Base-by-base conservation (phyloP, 495 filamentous ascomycete genomes). In the Thermochaetoides thermophila region DNA sequence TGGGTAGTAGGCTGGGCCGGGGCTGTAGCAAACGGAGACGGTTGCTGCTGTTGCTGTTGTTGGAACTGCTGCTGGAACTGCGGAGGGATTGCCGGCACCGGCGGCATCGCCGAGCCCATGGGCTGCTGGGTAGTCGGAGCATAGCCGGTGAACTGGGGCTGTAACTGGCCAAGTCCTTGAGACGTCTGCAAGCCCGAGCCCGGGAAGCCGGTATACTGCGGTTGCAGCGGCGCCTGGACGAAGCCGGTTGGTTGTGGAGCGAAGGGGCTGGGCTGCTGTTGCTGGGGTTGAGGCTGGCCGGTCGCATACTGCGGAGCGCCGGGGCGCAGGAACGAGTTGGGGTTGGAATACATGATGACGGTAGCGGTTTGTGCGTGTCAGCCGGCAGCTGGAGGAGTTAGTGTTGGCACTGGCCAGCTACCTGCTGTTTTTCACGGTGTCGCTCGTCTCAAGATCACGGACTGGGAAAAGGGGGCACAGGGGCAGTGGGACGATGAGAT, bases 291-390 rank as follows among this genome's bases (percentile, higher is more conserved):
- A 27, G 41, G 44, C 20, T 19, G 31, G 13, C 67, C 61, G 57
- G 57, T 53, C 28, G 62, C 66, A 64, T 71, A 74, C 56, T 73
- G 74, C 56, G 66, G 71, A 43, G 65, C 71, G 30, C 73, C 78
- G 7, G 82, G 80, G 40, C 81, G 83, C 52, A 71, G 64, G 52
- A 76, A 92, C 31, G 81, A 76, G 64, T 76, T 85, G 38, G 84
- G 81, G 50, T 78, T 81, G 26, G 84, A 86, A 63, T 76, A 94
- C 85, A 94, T 93, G 61, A 54, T 40, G 30, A 17, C 30, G 34
- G 14, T 11, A n/a, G n/a, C n/a, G n/a, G n/a, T n/a, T n/a, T n/a
- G n/a, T n/a, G n/a, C n/a, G n/a, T n/a, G n/a, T n/a, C n/a, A n/a
- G n/a, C n/a, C n/a, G n/a, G n/a, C n/a, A n/a, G n/a, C n/a, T n/a